Conservation (phyloP, 2,329 filamentous ascomycete species). For the Colletotrichum abscissum region DNA sequence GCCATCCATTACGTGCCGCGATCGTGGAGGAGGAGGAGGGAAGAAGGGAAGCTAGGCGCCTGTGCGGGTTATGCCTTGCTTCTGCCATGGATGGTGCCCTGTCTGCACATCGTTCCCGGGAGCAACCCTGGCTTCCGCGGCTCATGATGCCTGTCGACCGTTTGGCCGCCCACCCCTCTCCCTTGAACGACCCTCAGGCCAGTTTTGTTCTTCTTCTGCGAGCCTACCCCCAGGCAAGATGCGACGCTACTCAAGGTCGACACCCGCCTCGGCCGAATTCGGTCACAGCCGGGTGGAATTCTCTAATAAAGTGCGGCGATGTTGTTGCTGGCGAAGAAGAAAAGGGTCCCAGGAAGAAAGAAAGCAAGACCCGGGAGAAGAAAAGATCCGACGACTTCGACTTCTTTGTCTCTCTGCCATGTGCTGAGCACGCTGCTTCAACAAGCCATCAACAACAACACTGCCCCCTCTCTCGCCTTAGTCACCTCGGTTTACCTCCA, state of each 20-base stretch:
- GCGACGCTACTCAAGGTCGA: conserved; percentile 10
- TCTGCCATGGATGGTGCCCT: not conserved
- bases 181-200: not conserved
- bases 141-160: not conserved
- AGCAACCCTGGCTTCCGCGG: conserved; percentile 16
- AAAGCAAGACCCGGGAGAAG: not conserved
- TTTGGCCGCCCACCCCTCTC: not conserved
- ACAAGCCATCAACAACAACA: not conserved
- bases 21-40: not conserved
- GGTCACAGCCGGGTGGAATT: conserved; percentile 6
- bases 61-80: conserved; percentile 5
- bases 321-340: conserved; percentile 23
- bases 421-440: conserved; percentile 1
- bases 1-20: not conserved
- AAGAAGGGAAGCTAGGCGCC: not conserved
- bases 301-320: not conserved
- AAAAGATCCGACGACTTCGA: not conserved
- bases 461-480: not conserved
- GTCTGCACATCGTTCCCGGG: not conserved
- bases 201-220: not conserved
- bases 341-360: not conserved
- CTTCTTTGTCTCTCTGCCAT: conserved; percentile 21
- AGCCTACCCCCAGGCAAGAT: not conserved
- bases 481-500: not conserved
- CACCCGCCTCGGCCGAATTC: conserved; percentile 5